phyloP scores from a whole-genome alignment of 345 rosid genomes.

The Heritiera littoralis region DNA sequence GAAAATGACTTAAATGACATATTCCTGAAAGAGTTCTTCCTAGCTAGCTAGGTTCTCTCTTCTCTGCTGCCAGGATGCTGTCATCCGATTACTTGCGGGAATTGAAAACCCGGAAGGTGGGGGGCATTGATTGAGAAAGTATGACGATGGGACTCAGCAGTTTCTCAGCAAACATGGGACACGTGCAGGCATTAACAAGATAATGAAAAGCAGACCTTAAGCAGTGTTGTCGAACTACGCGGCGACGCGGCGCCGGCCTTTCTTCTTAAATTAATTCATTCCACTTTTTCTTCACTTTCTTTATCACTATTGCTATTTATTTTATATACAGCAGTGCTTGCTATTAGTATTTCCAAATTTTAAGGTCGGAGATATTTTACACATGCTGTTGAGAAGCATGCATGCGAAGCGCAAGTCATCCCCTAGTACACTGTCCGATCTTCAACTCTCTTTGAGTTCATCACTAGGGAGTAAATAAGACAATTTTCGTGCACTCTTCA shows the following conservation, averaged over 20 bases:
- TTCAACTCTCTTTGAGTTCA: no score
- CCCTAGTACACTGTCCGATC: no score
- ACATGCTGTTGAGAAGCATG: no score
- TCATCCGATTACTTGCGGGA: neutral
- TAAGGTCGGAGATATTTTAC: no score
- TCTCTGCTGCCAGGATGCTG: neutral
- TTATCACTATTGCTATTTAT: neutral
- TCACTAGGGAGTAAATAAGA: no score
- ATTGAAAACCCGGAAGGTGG: neutral
- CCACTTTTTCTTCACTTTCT: neutral
- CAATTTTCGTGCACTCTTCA: no score
- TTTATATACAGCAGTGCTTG: no score
- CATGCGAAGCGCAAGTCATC: no score
- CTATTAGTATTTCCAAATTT: no score
- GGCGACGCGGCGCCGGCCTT: slow-evolving; percentile 36
- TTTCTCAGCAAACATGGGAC: neutral
- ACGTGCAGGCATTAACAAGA: neutral
- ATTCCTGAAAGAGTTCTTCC: neutral
- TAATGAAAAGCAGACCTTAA: neutral
- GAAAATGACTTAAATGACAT: slow-evolving; percentile 19
- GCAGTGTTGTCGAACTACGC: slow-evolving; percentile 20
- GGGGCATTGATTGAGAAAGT: slow-evolving; percentile 9
- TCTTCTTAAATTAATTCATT: neutral
- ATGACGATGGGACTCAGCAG: neutral
- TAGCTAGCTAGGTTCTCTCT: neutral